A percentile compares a stretch with the other conserved stretches of the same genome.
Conservation (phyloP, 1,284 basidiomycete species). For the Apiotrichum siamense region DNA sequence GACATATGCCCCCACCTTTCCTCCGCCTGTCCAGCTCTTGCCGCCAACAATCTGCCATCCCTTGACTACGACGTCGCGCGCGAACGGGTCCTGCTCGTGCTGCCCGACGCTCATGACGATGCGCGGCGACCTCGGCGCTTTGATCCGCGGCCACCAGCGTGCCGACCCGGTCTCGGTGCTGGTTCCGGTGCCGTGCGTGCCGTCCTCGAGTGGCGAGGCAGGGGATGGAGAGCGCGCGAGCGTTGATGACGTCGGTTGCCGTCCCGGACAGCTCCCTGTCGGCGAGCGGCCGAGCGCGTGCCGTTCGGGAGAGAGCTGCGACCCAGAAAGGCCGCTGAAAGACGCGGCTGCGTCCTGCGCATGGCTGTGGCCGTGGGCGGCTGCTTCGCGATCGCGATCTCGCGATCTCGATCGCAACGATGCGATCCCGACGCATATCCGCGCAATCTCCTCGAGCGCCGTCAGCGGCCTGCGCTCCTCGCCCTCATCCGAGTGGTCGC, state of each 20-base stretch:
- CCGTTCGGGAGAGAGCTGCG: too few relatives aligned
- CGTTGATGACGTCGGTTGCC: too few relatives aligned
- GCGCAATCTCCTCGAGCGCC: conserved; percentile 5
- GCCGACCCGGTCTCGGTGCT: neutral
- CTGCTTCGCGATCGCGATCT: neutral
- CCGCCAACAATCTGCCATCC: conserved; percentile 43
- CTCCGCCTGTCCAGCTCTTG: conserved; percentile 27
- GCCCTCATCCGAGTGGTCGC: neutral
- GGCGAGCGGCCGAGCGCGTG: neutral
- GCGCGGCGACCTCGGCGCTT: neutral
- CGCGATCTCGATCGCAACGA: neutral
- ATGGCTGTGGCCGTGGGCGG: neutral
- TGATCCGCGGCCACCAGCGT: neutral
- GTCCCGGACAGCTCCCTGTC: neutral
- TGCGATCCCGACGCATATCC: conserved; percentile 10
- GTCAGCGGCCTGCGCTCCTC: neutral
- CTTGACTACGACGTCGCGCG: conserved; percentile 29
- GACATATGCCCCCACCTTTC: conserved; percentile 41
- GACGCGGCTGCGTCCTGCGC: too few relatives aligned
- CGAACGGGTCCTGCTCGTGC: conserved; percentile 20
- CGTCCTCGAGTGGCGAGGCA: too few relatives aligned
- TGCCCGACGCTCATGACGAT: conserved; percentile 1
- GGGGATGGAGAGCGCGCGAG: neutral
- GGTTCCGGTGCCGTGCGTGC: too few relatives aligned
- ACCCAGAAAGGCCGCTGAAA: too few relatives aligned